phyloP scores from a whole-genome alignment of 768 basidiomycete species.

The Hysterangium stoloniferum region DNA sequence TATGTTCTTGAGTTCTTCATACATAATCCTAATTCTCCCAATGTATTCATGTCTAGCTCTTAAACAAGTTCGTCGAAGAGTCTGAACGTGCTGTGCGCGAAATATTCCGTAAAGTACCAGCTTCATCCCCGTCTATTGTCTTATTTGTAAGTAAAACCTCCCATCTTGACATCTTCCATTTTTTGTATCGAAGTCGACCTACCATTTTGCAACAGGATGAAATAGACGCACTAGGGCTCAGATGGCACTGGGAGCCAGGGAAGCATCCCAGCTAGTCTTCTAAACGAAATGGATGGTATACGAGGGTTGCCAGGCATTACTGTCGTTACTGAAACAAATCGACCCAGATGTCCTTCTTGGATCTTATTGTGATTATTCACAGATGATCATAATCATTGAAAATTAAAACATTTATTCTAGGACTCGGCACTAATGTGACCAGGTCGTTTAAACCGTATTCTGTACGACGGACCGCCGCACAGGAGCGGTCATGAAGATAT shows the following conservation, averaged over 20 bases:
- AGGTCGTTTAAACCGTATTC: too few relatives aligned
- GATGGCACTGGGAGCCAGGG: slow-evolving; percentile 63
- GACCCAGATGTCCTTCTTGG: slow-evolving; percentile 87
- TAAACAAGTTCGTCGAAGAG: slow-evolving; percentile 97
- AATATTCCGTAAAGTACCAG: slow-evolving; percentile 90
- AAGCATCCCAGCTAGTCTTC: slow-evolving; percentile 83
- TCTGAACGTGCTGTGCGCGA: slow-evolving; percentile 93
- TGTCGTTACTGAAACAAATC: slow-evolving; percentile 90
- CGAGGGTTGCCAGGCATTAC: slow-evolving; percentile 94
- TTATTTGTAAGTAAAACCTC: slow-evolving; percentile 68
- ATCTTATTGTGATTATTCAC: slow-evolving; percentile 13
- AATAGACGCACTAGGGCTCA: slow-evolving; percentile 76
- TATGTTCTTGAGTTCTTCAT: slow-evolving; percentile 1
- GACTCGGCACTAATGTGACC: slow-evolving; percentile 94
- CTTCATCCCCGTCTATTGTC: slow-evolving; percentile 89
- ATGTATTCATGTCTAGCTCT: slow-evolving; percentile 43
- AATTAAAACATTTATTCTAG: slow-evolving; percentile 47
- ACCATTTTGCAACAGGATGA: too few relatives aligned
- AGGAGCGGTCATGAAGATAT: slow-evolving; percentile 74
- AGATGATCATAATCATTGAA: background rate
- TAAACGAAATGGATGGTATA: slow-evolving; percentile 99
- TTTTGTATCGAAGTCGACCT: too few relatives aligned
- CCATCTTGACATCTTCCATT: too few relatives aligned
- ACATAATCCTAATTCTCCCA: background rate
- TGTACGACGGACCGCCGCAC: slow-evolving; percentile 94